Conservation (phyloP, 148 eudicot genomes). For the Diospyros lotus region DNA sequence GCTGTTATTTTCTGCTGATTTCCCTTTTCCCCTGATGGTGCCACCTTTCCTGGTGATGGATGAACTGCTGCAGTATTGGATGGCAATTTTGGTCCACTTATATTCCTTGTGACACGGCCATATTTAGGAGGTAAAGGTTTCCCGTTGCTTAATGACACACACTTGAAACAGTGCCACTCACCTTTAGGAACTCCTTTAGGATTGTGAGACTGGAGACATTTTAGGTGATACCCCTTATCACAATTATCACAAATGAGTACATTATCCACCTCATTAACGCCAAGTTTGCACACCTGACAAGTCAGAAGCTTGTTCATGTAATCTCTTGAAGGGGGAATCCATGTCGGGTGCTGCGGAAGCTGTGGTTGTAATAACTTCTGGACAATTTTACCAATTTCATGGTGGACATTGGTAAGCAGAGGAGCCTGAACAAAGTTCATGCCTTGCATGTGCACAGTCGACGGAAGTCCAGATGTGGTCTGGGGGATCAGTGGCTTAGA, state of each 20-base stretch:
- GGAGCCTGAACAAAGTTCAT: constrained; percentile 40
- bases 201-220: constrained; percentile 62
- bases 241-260: constrained; percentile 92
- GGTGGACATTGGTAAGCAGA: constrained; percentile 44
- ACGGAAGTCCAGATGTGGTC: constrained; percentile 29
- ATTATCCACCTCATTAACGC: constrained; percentile 60
- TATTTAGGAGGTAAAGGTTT: constrained; percentile 92
- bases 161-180: constrained; percentile 93
- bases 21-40: constrained; percentile 27
- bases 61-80: constrained; percentile 37
- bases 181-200: constrained; percentile 69
- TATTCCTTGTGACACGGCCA: constrained; percentile 91
- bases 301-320: constrained; percentile 74
- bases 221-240: constrained; percentile 85
- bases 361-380: constrained; percentile 62
- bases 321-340: constrained; percentile 88
- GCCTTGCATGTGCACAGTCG: constrained; percentile 39
- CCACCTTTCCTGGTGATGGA: constrained; percentile 40
- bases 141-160: constrained; percentile 65
- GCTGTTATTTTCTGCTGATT: constrained; percentile 35
- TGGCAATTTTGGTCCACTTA: constrained; percentile 43
- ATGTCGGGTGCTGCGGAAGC: constrained; percentile 40
- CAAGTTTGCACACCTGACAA: constrained; percentile 75
- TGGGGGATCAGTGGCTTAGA: constrained; percentile 40
- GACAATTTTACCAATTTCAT: constrained; percentile 66